Evolutionary conservation across 2,329 filamentous ascomycete species (phyloP), one percentile per base, ranked within the genome.

Genomic region (Scedosporium boydii): DNA sequence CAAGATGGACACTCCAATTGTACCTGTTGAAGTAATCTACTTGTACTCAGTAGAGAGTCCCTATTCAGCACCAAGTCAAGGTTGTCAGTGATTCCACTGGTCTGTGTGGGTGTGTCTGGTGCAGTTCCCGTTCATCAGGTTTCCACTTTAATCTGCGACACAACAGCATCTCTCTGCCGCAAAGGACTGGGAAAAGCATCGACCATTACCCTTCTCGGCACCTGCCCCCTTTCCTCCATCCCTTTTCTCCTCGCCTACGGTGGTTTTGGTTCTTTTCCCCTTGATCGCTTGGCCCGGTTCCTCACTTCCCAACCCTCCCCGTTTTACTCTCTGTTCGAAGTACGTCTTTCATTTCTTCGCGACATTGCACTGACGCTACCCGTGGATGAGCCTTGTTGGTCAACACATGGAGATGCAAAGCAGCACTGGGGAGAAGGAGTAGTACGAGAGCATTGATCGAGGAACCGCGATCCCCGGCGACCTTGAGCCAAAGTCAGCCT

Each of bases 141-240:
- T 56, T 51, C 59, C 59, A 56, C 59, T 61, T 56, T 61, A 56
- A 61, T 61, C 59, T 61, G 59, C 48, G 48, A 61, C 59, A 38
- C 34, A 38, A 38, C 12, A 56, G 51, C 48, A 27, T 55, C 59
- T 42, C 9, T 29, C 12, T 29, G 48, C 59, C 59, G 46, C 38
- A 53, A 53, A 34, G n/a, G 59, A 41, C 12, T 12, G 4, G 21
- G 29, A 16, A 42, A 9, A 51, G n/a, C 48, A 34, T 38, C 41
- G 18, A 23, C 26, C 56, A 16, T 34, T 55, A 10, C 59, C 29
- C 59, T 55, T 48, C 58, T 60, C 56, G 56, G 42, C 55, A 46
- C 16, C 23, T 16, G 6, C 34, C 29, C 34, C 60, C 61, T n/a
- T 41, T 56, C 29, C 44, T 38, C 56, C 18, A 23, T 34, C 55